Evolutionary conservation across 495 filamentous ascomycete genomes (phyloP), one percentile per base, ranked within the genome.

Genomic region (Lepidopterella palustris): DNA sequence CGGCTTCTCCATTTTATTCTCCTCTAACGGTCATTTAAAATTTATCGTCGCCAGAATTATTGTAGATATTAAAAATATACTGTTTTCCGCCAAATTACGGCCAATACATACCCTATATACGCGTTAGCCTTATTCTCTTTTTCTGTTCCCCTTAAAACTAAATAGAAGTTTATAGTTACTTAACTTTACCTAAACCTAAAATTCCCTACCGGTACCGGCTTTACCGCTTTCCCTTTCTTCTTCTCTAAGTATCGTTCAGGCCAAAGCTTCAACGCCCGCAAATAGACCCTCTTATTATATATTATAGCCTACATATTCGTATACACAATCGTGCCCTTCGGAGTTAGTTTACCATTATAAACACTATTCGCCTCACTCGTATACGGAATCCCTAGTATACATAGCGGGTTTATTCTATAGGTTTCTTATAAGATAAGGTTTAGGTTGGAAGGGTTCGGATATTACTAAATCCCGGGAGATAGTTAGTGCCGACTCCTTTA

Each of bases 131-230:
- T n/a, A n/a, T n/a, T n/a, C n/a, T n/a, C n/a, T n/a, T n/a, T n/a
- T n/a, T n/a, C n/a, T n/a, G n/a, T n/a, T n/a, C n/a, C n/a, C n/a
- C n/a, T n/a, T n/a, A n/a, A n/a, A n/a, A n/a, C n/a, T n/a, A n/a
- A n/a, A n/a, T n/a, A n/a, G n/a, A n/a, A n/a, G n/a, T n/a, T n/a
- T n/a, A n/a, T n/a, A n/a, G n/a, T n/a, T n/a, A n/a, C n/a, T n/a
- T n/a, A n/a, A n/a, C n/a, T 39, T 18, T 73, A 45, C 0, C 80
- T 80, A 68, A 83, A 83, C 1, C 80, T 80, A 67, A 81, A 83
- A 1, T 75, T 77, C 0, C 77, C 79, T 18, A 77, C 68, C 0
- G 76, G 76, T 13, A 80, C 60, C 4, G 78, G 77, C 56, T 82
- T 79, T 0, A 74, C 80, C 18, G 64, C 68, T 0, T 78, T 79